These are phyloP conservation scores for Kazachstania kunashirensis DNA, from an alignment of 805 yeast genomes.

Conservation along the genomic window DNA sequence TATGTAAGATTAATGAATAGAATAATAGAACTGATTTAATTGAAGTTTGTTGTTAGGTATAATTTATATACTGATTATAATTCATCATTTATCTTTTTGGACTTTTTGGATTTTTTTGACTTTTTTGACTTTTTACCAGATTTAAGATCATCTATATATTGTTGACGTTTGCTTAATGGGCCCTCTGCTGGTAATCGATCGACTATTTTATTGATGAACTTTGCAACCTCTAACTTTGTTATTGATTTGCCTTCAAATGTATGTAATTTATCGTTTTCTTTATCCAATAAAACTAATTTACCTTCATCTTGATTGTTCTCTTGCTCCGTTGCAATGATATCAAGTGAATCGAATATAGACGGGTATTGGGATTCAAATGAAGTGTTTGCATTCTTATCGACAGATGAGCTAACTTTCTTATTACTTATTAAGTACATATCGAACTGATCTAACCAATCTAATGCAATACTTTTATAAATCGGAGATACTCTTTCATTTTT, in stretches of 20 bases:
- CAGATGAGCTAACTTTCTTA: slow-evolving; percentile 17
- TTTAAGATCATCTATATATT: slow-evolving; percentile 14
- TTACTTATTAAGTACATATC: slow-evolving; percentile 39
- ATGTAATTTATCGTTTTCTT: slow-evolving; percentile 11
- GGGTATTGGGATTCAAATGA: slow-evolving; percentile 14
- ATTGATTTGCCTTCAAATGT: slow-evolving; percentile 15
- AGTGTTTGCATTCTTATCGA: slow-evolving; percentile 1
- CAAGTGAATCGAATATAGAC: slow-evolving; percentile 14
- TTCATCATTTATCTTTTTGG: slow-evolving; percentile 6
- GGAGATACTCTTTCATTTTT: slow-evolving; percentile 42
- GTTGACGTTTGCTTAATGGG: slow-evolving; percentile 22
- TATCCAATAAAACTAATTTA: slow-evolving; percentile 18
- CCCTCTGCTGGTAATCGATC: slow-evolving; percentile 26
- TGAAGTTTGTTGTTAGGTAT: too few relatives aligned
- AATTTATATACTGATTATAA: too few relatives aligned
- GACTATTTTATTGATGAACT: slow-evolving; percentile 14
- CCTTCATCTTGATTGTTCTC: slow-evolving; percentile 13
- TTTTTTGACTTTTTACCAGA: slow-evolving; percentile 11
- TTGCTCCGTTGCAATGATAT: slow-evolving; percentile 8
- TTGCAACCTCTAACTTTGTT: slow-evolving; percentile 17
- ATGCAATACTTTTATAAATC: slow-evolving; percentile 53
- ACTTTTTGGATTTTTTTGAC: slow-evolving; percentile 3
- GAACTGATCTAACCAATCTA: slow-evolving; percentile 49
- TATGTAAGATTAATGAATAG: too few relatives aligned
- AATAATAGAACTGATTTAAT: too few relatives aligned